Evolutionary conservation across 106 monocot species (phyloP), one percentile per base, ranked within the genome.

Genomic region (Dendrobium officinale): DNA sequence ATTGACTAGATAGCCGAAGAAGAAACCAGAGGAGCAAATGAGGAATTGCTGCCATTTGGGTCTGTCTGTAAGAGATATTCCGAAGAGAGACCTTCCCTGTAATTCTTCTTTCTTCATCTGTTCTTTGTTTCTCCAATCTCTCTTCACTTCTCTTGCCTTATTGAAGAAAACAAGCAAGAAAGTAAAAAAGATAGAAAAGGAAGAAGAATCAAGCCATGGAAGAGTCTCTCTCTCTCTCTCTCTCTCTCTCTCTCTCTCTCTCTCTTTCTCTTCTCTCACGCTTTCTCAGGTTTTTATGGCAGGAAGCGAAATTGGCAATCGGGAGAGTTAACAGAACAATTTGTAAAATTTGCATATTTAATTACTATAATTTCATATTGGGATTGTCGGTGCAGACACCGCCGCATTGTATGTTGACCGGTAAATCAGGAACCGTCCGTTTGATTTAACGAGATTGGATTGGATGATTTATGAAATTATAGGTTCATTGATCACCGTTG

Each of bases 1-100:
- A 86, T 97, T 94, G 78, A 94, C 89, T 55, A 97, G 92, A 87
- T 94, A 97, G 54, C 97, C 97, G 73, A 97, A 92, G 92, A 97
- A 97, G 87, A 97, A 97, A 3, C 94, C 97, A 18, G 92, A 84
- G 19, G 94, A 97, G 72, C 97, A 97, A 17, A 97, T 79, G 72
- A 97, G 83, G 78, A 97, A 94, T 83, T 92, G 97, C 79, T 97
- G 94, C 94, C 94, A 97, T 68, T 75, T 91, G 4, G 97, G 87
- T 55, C 83, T 92, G 5, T 91, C 85, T 10, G 78, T 85, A 64
- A 97, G 82, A 6, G 90, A 85, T 51, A 97, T 79, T 18, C 97
- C 94, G 80, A 97, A 89, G 86, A 97, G 90, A 83, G 87, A 78
- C 89, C 88, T 89, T 51, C 73, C 77, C 83, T 90, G 97, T 80